Conservation (phyloP, 31 red algal species). For the Pterothamnion heteromorphum region DNA sequence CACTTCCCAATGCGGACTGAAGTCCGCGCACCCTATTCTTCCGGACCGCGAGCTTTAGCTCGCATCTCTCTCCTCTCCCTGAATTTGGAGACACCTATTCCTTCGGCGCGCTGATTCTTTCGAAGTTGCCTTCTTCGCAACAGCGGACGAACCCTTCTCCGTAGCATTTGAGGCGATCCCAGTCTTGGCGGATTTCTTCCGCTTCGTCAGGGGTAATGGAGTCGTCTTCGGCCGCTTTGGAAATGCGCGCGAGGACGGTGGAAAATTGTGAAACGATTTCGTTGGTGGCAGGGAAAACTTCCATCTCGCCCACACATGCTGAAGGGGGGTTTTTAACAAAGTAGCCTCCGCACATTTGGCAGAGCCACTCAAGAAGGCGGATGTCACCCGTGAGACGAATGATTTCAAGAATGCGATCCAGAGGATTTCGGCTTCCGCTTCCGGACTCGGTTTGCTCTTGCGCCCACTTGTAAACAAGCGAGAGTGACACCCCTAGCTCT, state of each 20-base stretch:
- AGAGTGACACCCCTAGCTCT: neutral
- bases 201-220: constrained; percentile 20
- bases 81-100: too few relatives aligned
- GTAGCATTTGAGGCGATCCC: constrained; percentile 11
- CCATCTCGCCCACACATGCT: neutral
- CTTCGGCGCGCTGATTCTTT: neutral
- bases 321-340: neutral
- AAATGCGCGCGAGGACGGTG: neutral
- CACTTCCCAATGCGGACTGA: too few relatives aligned
- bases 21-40: too few relatives aligned
- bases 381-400: neutral
- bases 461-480: constrained; percentile 9
- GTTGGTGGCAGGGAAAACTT: constrained; percentile 2
- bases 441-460: neutral
- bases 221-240: neutral
- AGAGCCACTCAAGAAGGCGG: neutral
- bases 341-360: neutral
- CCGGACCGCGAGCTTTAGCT: too few relatives aligned
- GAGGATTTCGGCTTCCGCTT: neutral
- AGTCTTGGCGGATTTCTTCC: neutral
- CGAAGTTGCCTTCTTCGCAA: constrained; percentile 21
- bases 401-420: constrained; percentile 11
- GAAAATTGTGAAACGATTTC: constrained; percentile 15
- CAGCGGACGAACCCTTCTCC: constrained; percentile 32
- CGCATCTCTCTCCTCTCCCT: too few relatives aligned